Percentiles rank a stretch among this genome's conserved stretches.
Conservation (phyloP, 2,329 filamentous ascomycete genomes). For the Alternaria solani region DNA sequence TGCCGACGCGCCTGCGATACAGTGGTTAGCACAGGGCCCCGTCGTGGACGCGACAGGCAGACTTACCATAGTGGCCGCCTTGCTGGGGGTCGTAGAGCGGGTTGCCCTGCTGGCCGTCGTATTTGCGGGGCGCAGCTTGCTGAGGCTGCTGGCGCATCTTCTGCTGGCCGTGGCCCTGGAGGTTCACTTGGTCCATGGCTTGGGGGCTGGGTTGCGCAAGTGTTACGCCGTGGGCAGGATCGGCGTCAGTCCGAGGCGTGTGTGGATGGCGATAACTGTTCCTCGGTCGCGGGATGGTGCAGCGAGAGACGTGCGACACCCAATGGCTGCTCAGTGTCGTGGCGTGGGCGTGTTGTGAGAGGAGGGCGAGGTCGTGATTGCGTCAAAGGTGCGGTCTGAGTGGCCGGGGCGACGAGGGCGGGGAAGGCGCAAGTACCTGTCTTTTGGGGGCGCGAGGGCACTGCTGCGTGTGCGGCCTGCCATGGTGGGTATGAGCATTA, state of each 20-base stretch:
- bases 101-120: constrained; percentile 60
- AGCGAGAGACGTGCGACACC: constrained; percentile 26
- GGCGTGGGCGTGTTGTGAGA: constrained; percentile 38
- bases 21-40: constrained; percentile 30
- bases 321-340: constrained; percentile 36
- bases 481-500: constrained; percentile 24
- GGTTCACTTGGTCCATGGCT: constrained; percentile 50
- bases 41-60: constrained; percentile 14
- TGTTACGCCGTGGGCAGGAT: constrained; percentile 44
- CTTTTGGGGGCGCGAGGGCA: constrained; percentile 8
- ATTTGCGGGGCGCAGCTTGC: constrained; percentile 52
- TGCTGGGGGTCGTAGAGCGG: constrained; percentile 57
- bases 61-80: constrained; percentile 61
- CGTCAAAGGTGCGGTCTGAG: constrained; percentile 44
- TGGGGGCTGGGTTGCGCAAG: constrained; percentile 36
- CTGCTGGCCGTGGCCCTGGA: constrained; percentile 48
- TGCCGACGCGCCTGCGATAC: constrained; percentile 68
- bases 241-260: constrained; percentile 29
- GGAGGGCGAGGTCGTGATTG: constrained; percentile 44
- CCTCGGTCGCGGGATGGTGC: constrained; percentile 28
- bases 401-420: constrained; percentile 40
- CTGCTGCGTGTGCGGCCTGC: constrained; percentile 19
- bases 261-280: constrained; percentile 10
- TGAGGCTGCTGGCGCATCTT: constrained; percentile 48
- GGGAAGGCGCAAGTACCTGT: constrained; percentile 19